Evolutionary conservation across 495 filamentous ascomycete genomes (phyloP).

Genomic region (Usnea hakonensis): DNA sequence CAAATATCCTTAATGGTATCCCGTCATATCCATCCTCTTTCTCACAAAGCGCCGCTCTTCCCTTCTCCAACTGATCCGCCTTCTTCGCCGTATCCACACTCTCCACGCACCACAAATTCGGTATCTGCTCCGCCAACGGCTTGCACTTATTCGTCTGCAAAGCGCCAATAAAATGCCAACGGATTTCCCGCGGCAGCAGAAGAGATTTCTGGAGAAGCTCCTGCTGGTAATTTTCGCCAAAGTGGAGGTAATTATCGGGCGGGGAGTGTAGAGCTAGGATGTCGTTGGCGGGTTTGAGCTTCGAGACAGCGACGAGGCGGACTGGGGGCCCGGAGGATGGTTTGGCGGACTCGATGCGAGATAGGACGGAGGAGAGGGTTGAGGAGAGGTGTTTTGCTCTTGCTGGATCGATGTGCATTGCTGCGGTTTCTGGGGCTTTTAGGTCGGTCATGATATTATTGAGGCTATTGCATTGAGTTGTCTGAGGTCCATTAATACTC

Average conservation of each 20-base stretch:
- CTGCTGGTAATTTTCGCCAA: constrained; percentile 96
- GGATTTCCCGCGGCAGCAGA: constrained; percentile 67
- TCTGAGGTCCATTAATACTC: neutral
- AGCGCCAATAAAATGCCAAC: constrained; percentile 95
- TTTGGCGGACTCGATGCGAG: constrained; percentile 9
- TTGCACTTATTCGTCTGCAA: constrained; percentile 91
- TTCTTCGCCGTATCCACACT: constrained; percentile 85
- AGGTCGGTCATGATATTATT: constrained; percentile 4
- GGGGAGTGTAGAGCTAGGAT: constrained; percentile 70
- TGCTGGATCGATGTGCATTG: constrained; percentile 19
- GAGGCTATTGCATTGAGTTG: neutral
- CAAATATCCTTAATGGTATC: constrained; percentile 57
- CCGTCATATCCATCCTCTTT: constrained; percentile 21
- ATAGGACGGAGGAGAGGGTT: constrained; percentile 15
- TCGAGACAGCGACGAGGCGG: constrained; percentile 86
- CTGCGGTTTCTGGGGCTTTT: neutral
- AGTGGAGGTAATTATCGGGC: constrained; percentile 58
- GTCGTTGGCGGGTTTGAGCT: constrained; percentile 85
- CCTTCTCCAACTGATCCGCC: constrained; percentile 69
- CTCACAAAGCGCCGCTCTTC: constrained; percentile 48
- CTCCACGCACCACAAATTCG: constrained; percentile 88
- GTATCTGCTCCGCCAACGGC: constrained; percentile 68
- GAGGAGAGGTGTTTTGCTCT: constrained; percentile 16
- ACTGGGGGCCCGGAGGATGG: constrained; percentile 26
- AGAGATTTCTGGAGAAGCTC: constrained; percentile 81